Conservation (phyloP, 768 basidiomycete genomes). For the Leucocoprinus leucothites region DNA sequence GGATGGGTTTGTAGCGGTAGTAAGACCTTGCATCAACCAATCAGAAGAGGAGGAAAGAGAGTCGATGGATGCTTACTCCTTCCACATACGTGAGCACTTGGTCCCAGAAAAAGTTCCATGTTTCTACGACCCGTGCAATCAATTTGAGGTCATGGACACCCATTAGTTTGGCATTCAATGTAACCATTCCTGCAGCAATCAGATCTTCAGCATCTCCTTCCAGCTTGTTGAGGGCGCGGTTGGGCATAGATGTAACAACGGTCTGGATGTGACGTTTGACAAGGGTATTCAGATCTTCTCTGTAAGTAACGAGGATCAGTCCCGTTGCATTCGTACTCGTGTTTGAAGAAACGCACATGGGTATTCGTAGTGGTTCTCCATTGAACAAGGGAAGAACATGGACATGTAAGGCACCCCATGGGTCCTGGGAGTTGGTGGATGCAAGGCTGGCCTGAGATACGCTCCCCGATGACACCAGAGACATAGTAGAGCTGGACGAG, state of each 20-base stretch:
- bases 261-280: slow-evolving; percentile 77
- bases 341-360: slow-evolving; percentile 57
- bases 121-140: slow-evolving; percentile 73
- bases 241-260: slow-evolving; percentile 69
- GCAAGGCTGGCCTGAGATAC: slow-evolving; percentile 36
- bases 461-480: slow-evolving; percentile 37
- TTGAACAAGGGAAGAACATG: slow-evolving; percentile 91
- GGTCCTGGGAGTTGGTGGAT: slow-evolving; percentile 51
- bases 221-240: slow-evolving; percentile 69
- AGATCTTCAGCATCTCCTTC: slow-evolving; percentile 81
- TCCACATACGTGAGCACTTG: slow-evolving; percentile 84
- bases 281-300: slow-evolving; percentile 84
- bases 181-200: slow-evolving; percentile 87
- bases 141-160: slow-evolving; percentile 78
- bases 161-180: slow-evolving; percentile 79
- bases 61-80: slow-evolving; percentile 53
- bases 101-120: slow-evolving; percentile 95
- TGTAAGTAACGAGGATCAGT: slow-evolving; percentile 24
- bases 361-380: slow-evolving; percentile 78
- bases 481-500: slow-evolving; percentile 44
- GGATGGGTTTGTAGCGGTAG: slow-evolving; percentile 38
- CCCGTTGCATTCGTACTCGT: neutral
- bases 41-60: slow-evolving; percentile 6
- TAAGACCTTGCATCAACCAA: slow-evolving; percentile 24
- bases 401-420: slow-evolving; percentile 83